Evolutionary conservation across 169 alveolate genomes (phyloP).

Genomic region (Eimeria brunetti): DNA sequence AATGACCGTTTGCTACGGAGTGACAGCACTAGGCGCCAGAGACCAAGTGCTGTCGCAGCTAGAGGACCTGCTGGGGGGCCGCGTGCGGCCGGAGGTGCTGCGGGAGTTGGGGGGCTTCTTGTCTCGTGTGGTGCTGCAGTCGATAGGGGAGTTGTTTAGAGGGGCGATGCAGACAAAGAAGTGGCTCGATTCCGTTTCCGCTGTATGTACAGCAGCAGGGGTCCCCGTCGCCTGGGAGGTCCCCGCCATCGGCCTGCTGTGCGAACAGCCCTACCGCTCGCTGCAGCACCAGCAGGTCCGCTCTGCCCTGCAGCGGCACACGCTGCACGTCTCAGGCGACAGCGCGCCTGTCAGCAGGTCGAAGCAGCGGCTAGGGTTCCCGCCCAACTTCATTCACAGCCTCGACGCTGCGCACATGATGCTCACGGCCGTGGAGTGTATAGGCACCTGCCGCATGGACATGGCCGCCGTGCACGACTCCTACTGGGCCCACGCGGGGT

Average conservation of each 20-base stretch:
- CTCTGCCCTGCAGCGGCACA: slow-evolving; percentile 89
- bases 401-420: slow-evolving; percentile 98
- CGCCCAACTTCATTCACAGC: slow-evolving; percentile 98
- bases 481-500: slow-evolving; percentile 97
- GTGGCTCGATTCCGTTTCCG: slow-evolving; percentile 96
- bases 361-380: slow-evolving; percentile 97
- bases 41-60: slow-evolving; percentile 91
- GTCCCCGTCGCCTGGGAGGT: slow-evolving; percentile 97
- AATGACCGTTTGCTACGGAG: slow-evolving; percentile 99
- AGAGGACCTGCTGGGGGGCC: slow-evolving; percentile 85
- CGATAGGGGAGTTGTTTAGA: slow-evolving; percentile 95
- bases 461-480: slow-evolving; percentile 98
- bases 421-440: slow-evolving; percentile 95
- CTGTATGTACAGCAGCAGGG: slow-evolving; percentile 91
- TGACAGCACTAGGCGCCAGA: slow-evolving; percentile 92
- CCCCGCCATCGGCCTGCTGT: slow-evolving; percentile 95
- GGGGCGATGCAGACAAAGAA: slow-evolving; percentile 96
- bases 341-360: slow-evolving; percentile 81
- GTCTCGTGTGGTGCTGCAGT: slow-evolving; percentile 93
- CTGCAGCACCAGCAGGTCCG: slow-evolving; percentile 86
- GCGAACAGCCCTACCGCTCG: slow-evolving; percentile 96
- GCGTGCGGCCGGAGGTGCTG: slow-evolving; percentile 79
- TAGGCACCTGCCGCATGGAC: slow-evolving; percentile 83
- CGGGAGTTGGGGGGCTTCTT: slow-evolving; percentile 87
- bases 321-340: slow-evolving; percentile 87